These are phyloP conservation scores for Amniculicola lignicola DNA, from an alignment of 495 filamentous ascomycete species.

Conservation along the genomic window DNA sequence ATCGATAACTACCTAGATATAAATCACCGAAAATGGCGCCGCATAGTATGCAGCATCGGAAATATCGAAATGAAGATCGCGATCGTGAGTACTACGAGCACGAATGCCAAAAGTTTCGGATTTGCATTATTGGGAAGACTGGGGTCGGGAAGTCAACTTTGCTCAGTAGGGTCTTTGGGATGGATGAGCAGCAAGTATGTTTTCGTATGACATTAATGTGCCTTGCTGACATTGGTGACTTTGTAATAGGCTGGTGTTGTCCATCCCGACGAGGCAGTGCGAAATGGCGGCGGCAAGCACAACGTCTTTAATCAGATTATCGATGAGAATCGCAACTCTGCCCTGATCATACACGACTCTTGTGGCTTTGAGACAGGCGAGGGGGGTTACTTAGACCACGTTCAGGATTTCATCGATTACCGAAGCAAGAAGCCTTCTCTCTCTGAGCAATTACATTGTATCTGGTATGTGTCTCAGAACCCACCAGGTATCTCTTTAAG, in stretches of 20 bases:
- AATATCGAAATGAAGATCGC: not conserved
- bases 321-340: conserved; percentile 9
- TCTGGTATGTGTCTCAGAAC: not conserved
- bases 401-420: conserved; percentile 3
- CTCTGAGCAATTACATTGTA: conserved; percentile 3
- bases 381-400: not conserved
- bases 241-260: conserved; percentile 3
- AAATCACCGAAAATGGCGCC: not conserved
- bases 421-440: conserved; percentile 1
- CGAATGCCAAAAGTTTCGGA: conserved; percentile 5
- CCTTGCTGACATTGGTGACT: not conserved
- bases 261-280: not conserved
- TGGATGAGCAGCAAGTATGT: not conserved
- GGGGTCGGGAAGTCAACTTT: conserved; percentile 9
- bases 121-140: conserved; percentile 10
- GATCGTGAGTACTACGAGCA: conserved; percentile 8
- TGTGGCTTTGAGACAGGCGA: conserved; percentile 9
- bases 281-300: conserved; percentile 1
- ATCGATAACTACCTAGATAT: too few species aligned
- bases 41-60: not conserved
- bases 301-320: conserved; percentile 6
- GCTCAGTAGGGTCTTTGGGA: conserved; percentile 4
- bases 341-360: conserved; percentile 9
- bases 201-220: not conserved
- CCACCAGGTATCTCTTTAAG: not conserved